These are phyloP conservation scores for Candida quercuum DNA, from an alignment of 805 yeast species.

Conservation along the genomic window DNA sequence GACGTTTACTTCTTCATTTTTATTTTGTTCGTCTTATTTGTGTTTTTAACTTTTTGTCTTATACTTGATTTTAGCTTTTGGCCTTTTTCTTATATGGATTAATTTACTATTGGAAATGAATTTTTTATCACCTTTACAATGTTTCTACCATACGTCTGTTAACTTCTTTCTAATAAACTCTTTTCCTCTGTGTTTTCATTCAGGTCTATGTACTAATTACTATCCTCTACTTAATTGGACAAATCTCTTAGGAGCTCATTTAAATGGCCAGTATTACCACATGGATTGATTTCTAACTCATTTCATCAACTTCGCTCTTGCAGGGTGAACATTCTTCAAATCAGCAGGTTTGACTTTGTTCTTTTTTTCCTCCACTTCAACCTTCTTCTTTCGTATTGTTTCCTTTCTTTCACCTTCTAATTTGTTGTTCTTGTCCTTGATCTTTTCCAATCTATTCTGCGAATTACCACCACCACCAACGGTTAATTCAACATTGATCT, in stretches of 20 bases:
- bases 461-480: conserved; percentile 99
- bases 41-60: neutral
- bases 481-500: conserved; percentile 91
- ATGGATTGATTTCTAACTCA: too few relatives aligned
- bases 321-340: conserved; percentile 48
- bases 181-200: neutral
- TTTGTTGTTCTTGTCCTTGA: conserved; percentile 73
- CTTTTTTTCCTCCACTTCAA: conserved; percentile 28
- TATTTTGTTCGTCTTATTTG: conserved; percentile 1
- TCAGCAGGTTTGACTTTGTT: conserved; percentile 6
- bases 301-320: conserved; percentile 48
- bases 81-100: neutral
- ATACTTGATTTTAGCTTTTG: neutral
- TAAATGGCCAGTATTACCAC: too few relatives aligned
- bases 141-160: too few relatives aligned
- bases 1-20: neutral
- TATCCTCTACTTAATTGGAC: too few relatives aligned
- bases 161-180: neutral
- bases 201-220: neutral
- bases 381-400: conserved; percentile 45
- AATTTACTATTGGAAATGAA: neutral
- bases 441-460: conserved; percentile 55
- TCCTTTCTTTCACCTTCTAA: conserved; percentile 64
- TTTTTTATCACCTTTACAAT: too few relatives aligned
- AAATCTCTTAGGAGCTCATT: too few relatives aligned